Percentiles rank a stretch among this genome's conserved stretches.
Evolutionary conservation across 768 basidiomycete species (phyloP).

Genomic region (Atractiella rhizophila): DNA sequence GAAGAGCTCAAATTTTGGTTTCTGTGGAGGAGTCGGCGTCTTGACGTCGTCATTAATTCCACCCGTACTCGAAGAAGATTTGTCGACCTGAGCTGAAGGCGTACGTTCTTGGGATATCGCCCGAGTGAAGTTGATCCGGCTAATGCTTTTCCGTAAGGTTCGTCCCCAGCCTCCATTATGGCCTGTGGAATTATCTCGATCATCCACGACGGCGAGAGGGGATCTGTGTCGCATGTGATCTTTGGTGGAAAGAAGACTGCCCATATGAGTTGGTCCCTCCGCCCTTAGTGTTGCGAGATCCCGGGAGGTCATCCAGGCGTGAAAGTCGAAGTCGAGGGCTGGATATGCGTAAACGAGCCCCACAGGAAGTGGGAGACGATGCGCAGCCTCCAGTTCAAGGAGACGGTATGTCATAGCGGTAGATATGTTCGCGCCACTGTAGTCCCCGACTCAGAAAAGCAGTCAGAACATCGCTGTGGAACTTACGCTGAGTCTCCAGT

Average conservation of each 20-base stretch:
- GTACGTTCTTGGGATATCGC: conserved; percentile 5
- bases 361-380: conserved; percentile 39
- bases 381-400: conserved; percentile 34
- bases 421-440: conserved; percentile 66
- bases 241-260: no score
- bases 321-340: conserved; percentile 89
- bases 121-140: conserved; percentile 17
- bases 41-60: background rate
- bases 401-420: conserved; percentile 63
- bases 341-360: conserved; percentile 74
- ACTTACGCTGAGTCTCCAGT: conserved; percentile 94
- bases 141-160: conserved; percentile 18
- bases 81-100: background rate
- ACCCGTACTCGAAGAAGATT: background rate
- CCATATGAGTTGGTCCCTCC: no score
- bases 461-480: background rate
- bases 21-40: background rate
- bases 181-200: conserved; percentile 19
- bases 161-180: conserved; percentile 28
- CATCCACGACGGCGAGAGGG: conserved; percentile 72
- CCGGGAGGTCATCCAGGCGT: conserved; percentile 75
- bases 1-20: background rate
- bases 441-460: background rate
- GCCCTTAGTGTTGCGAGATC: no score
- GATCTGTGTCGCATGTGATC: conserved; percentile 72